phyloP scores from a whole-genome alignment of 768 basidiomycete genomes.

The Lentinus brumalis region DNA sequence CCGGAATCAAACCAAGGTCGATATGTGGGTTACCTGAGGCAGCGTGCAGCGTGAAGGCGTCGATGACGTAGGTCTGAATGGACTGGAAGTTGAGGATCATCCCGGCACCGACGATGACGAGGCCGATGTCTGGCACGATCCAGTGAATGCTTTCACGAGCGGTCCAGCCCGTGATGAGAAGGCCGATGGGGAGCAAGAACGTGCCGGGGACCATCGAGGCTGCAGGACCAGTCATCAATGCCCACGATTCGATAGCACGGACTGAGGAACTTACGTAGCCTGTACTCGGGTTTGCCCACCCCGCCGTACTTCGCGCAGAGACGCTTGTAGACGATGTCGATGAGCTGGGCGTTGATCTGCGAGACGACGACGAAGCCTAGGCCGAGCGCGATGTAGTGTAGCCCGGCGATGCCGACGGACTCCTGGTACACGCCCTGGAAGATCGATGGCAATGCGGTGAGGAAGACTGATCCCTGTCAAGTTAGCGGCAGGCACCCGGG shows the following conservation, averaged over 20 bases:
- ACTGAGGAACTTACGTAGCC: slow-evolving; percentile 46
- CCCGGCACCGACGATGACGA: slow-evolving; percentile 55
- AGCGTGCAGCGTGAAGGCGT: slow-evolving; percentile 65
- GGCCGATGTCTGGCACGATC: slow-evolving; percentile 70
- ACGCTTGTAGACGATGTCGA: slow-evolving; percentile 59
- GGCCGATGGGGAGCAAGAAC: slow-evolving; percentile 62
- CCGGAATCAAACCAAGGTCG: too few relatives aligned
- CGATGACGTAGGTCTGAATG: slow-evolving; percentile 69
- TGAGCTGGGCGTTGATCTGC: slow-evolving; percentile 50
- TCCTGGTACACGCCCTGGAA: slow-evolving; percentile 58
- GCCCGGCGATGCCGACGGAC: slow-evolving; percentile 58
- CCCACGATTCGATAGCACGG: background rate
- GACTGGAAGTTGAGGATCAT: slow-evolving; percentile 61
- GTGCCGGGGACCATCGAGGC: slow-evolving; percentile 62
- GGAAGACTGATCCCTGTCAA: slow-evolving; percentile 68
- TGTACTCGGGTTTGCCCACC: slow-evolving; percentile 54
- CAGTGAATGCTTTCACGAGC: slow-evolving; percentile 60
- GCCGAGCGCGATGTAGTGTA: slow-evolving; percentile 75
- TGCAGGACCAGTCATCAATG: slow-evolving; percentile 27
- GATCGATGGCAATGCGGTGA: slow-evolving; percentile 65
- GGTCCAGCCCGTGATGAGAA: slow-evolving; percentile 72
- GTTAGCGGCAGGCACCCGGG: too few relatives aligned
- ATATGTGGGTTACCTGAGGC: slow-evolving; percentile 74
- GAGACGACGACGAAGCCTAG: slow-evolving; percentile 52
- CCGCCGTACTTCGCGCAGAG: slow-evolving; percentile 55